Conservation (phyloP, 345 rosid genomes). For the Excoecaria agallocha region DNA sequence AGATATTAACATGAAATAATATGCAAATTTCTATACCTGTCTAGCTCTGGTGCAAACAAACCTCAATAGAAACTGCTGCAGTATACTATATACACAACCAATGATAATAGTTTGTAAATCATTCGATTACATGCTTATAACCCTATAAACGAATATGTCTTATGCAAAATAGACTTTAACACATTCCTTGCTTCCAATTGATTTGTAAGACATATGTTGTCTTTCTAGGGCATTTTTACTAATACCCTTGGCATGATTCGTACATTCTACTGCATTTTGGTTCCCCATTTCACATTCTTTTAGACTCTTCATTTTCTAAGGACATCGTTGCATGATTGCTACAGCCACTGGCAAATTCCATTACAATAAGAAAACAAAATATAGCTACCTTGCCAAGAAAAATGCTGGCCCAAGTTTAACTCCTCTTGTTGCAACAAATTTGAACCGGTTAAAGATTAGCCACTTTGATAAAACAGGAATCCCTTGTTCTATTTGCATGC, state of each 20-base stretch:
- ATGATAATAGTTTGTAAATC: not conserved
- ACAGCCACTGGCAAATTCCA: constrained; percentile 5
- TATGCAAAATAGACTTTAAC: not conserved
- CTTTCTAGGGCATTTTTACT: constrained; percentile 8
- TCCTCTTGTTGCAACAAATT: constrained; percentile 80
- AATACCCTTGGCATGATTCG: not conserved
- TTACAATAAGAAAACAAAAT: constrained; percentile 10
- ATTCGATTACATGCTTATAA: not conserved
- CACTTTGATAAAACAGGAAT: constrained; percentile 87
- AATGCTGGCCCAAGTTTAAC: constrained; percentile 82
- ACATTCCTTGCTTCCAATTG: not conserved
- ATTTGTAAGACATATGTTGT: constrained; percentile 8
- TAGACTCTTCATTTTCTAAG: not conserved
- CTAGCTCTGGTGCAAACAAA: not conserved
- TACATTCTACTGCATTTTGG: not conserved
- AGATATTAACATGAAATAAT: not conserved
- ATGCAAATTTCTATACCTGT: not conserved
- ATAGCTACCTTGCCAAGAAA: constrained; percentile 72
- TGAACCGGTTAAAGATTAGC: constrained; percentile 89
- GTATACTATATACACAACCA: not conserved
- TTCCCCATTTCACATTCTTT: not conserved
- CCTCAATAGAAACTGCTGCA: not conserved
- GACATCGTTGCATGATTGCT: not conserved
- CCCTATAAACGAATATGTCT: not conserved
- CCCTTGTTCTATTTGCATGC: constrained; percentile 92